These are phyloP conservation scores for Phytomonas sp. DNA, from an alignment of 208 protist genomes.

Conservation along the genomic window DNA sequence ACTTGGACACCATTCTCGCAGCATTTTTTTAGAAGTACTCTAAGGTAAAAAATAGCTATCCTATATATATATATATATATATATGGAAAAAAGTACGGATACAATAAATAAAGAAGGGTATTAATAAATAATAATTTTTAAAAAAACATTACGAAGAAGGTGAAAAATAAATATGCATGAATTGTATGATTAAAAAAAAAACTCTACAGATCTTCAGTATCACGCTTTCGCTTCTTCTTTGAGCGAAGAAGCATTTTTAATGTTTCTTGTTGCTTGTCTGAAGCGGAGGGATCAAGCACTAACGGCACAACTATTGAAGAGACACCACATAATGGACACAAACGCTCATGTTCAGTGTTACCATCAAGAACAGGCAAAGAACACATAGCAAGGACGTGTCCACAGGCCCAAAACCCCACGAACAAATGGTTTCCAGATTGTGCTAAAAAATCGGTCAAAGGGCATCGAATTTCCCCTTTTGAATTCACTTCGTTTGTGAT, in stretches of 20 bases:
- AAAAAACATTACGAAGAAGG: not conserved
- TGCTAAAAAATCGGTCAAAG: conserved; percentile 41
- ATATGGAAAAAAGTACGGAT: not conserved
- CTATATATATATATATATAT: too few species aligned
- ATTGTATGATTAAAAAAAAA: not conserved
- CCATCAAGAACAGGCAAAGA: conserved; percentile 9
- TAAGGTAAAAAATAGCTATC: not conserved
- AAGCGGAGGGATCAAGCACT: conserved; percentile 12
- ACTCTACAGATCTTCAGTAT: not conserved
- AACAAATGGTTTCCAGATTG: conserved; percentile 45
- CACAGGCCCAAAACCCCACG: conserved; percentile 71
- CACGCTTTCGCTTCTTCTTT: conserved; percentile 6
- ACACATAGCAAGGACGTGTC: conserved; percentile 45
- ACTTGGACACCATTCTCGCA: not conserved
- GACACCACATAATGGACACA: conserved; percentile 33
- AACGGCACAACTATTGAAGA: conserved; percentile 33
- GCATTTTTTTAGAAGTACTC: not conserved
- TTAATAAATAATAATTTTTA: not conserved
- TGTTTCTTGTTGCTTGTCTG: conserved; percentile 1
- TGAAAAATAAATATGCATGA: not conserved
- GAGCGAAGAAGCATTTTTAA: conserved; percentile 1
- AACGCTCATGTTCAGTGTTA: not conserved
- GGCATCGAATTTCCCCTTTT: conserved; percentile 37
- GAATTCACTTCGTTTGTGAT: conserved; percentile 22
- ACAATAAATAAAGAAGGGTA: not conserved